Percentiles rank a stretch among this genome's conserved stretches.
phyloP scores from a whole-genome alignment of 345 rosid species.

The Psidium guajava region DNA sequence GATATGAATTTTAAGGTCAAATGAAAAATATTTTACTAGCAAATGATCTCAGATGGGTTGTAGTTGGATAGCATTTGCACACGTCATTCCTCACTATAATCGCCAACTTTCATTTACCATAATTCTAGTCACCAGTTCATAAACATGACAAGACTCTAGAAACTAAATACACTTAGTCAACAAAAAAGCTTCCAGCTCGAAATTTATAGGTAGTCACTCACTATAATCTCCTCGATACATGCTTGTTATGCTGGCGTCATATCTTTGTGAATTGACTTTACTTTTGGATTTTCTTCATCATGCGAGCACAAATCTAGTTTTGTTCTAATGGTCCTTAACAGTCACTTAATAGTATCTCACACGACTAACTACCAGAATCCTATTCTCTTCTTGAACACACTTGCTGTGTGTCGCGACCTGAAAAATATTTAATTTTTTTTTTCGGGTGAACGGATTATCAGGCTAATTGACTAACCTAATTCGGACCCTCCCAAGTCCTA shows the following conservation, averaged over 20 bases:
- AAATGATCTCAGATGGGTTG: conserved; percentile 72
- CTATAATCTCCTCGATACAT: too few relatives aligned
- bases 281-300: not conserved
- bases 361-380: conserved; percentile 91
- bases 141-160: not conserved
- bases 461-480: too few relatives aligned
- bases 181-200: not conserved
- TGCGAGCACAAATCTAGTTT: too few relatives aligned
- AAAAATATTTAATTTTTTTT: too few relatives aligned
- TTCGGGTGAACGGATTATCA: too few relatives aligned
- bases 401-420: too few relatives aligned
- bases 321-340: conserved; percentile 5
- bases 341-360: conserved; percentile 94
- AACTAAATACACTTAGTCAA: not conserved
- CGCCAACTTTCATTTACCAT: not conserved
- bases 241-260: not conserved
- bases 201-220: not conserved
- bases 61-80: conserved; percentile 49
- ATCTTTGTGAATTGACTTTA: not conserved
- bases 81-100: not conserved
- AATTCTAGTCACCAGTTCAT: not conserved
- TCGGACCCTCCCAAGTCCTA: too few relatives aligned
- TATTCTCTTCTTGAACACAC: conserved; percentile 81
- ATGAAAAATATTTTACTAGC: not conserved
- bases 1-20: not conserved